These are phyloP conservation scores for Oidium heveae DNA, from an alignment of 2,329 filamentous ascomycete genomes.

Conservation along the genomic window DNA sequence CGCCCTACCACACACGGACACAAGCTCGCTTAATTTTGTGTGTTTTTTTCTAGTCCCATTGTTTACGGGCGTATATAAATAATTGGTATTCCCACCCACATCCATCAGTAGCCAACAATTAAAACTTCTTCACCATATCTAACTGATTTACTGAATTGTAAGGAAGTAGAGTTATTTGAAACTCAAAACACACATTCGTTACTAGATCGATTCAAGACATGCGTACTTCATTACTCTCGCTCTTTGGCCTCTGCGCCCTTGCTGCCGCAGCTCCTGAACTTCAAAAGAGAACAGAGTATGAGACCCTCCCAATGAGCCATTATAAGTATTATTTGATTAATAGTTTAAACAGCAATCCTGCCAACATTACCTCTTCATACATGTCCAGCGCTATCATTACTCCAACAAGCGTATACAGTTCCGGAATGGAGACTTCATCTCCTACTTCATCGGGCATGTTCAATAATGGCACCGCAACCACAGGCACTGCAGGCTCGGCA, in stretches of 20 bases:
- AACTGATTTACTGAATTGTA: background rate
- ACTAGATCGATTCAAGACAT: background rate
- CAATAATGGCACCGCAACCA: background rate
- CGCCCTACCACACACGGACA: background rate
- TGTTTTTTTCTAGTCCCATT: background rate
- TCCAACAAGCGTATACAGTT: conserved; percentile 36
- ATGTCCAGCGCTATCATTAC: conserved; percentile 17
- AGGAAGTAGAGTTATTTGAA: background rate
- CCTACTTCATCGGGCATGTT: background rate
- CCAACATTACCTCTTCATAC: background rate
- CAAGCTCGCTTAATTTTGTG: background rate
- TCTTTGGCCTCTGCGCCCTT: background rate
- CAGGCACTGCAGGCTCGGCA: background rate
- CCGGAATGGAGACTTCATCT: conserved; percentile 28
- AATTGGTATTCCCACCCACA: too few relatives aligned
- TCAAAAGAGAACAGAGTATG: background rate
- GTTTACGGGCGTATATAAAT: background rate
- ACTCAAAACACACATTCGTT: background rate
- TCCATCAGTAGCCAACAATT: too few relatives aligned
- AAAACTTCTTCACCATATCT: background rate
- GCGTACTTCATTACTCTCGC: background rate
- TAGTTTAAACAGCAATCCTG: background rate
- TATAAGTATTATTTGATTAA: background rate
- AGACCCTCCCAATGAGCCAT: background rate
- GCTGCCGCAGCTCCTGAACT: background rate